Conservation (phyloP, 1,284 basidiomycete genomes). For the Ustilago loliicola region DNA sequence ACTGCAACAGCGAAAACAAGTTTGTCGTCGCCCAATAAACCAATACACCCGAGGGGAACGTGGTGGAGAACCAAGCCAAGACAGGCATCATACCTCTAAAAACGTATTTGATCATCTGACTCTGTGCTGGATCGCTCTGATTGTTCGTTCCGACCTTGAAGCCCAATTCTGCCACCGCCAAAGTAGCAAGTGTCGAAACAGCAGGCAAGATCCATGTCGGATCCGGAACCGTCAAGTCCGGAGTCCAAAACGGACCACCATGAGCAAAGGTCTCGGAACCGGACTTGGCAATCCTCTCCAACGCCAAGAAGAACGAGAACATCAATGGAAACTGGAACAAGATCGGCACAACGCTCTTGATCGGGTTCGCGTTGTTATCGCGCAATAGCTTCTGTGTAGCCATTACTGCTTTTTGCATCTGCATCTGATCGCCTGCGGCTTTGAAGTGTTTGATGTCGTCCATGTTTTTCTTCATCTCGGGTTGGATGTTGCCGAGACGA, state of each 20-base stretch:
- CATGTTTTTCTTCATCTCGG: constrained; percentile 76
- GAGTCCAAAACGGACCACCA: constrained; percentile 83
- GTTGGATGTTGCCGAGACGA: constrained; percentile 78
- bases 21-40: constrained; percentile 76
- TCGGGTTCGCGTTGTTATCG: constrained; percentile 79
- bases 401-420: constrained; percentile 75
- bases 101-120: constrained; percentile 79
- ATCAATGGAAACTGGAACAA: constrained; percentile 82
- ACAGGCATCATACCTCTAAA: constrained; percentile 78
- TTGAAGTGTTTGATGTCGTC: constrained; percentile 74
- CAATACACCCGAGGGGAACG: constrained; percentile 75
- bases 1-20: constrained; percentile 74
- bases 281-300: constrained; percentile 80
- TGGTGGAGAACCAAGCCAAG: constrained; percentile 76
- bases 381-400: constrained; percentile 78
- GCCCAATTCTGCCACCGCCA: constrained; percentile 77
- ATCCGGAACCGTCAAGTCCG: constrained; percentile 83
- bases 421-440: constrained; percentile 74
- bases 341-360: constrained; percentile 77
- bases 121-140: constrained; percentile 68
- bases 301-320: constrained; percentile 86
- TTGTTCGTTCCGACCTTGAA: constrained; percentile 75
- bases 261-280: constrained; percentile 81
- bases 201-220: constrained; percentile 84
- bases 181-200: constrained; percentile 77